Conservation (phyloP, 2,329 filamentous ascomycete species). For the Fusarium nodosum region DNA sequence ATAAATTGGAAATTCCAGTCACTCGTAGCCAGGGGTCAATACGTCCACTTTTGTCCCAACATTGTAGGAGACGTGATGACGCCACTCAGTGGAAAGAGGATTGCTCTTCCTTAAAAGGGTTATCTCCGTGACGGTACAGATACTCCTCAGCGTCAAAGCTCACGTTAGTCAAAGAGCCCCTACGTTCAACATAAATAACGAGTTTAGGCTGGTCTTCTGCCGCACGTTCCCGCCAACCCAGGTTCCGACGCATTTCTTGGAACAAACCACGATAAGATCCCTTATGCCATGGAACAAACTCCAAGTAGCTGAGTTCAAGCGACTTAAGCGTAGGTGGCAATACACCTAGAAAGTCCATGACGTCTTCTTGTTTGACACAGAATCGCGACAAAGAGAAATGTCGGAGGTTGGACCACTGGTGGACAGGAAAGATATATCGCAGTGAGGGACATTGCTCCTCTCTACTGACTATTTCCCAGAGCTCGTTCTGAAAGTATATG, state of each 20-base stretch:
- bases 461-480: not conserved
- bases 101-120: too few species aligned
- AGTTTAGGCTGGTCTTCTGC: constrained; percentile 5
- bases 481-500: not conserved
- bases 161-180: not conserved
- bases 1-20: too few species aligned
- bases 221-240: constrained; percentile 18
- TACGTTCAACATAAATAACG: not conserved
- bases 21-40: too few species aligned
- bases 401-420: constrained; percentile 47
- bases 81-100: too few species aligned
- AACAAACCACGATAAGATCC: constrained; percentile 16
- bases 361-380: too few species aligned
- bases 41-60: too few species aligned
- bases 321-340: constrained; percentile 50
- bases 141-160: not conserved
- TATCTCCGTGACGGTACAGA: not conserved
- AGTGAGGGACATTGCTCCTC: constrained; percentile 38
- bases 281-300: constrained; percentile 38
- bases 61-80: too few species aligned
- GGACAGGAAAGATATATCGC: constrained; percentile 49
- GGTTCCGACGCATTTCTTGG: constrained; percentile 5
- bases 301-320: constrained; percentile 54
- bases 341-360: not conserved
- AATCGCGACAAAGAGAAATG: too few species aligned